phyloP scores from a whole-genome alignment of 2,329 filamentous ascomycete genomes.

The Pseudogymnoascus sp. region DNA sequence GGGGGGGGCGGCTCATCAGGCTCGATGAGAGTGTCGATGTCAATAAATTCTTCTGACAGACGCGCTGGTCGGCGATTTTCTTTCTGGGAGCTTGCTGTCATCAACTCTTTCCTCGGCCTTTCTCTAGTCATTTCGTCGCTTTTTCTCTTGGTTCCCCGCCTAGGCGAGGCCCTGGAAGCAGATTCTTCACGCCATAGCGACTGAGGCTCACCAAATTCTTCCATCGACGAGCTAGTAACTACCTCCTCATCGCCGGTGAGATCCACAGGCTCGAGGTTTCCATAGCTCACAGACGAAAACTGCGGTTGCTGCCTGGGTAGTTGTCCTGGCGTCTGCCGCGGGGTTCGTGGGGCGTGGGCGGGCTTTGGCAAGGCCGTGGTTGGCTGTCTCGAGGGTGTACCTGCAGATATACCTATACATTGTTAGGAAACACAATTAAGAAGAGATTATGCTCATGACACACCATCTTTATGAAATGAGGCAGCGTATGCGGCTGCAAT shows the following conservation, averaged over 20 bases:
- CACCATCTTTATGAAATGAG: conserved; percentile 1
- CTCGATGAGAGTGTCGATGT: conserved; percentile 24
- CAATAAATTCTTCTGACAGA: conserved; percentile 24
- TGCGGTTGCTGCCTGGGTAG: conserved; percentile 19
- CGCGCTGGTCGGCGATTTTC: conserved; percentile 8
- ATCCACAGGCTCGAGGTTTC: conserved; percentile 27
- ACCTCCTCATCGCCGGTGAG: conserved; percentile 25
- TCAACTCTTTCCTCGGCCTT: conserved; percentile 13
- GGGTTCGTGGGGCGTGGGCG: conserved; percentile 22
- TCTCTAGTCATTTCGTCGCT: conserved; percentile 25
- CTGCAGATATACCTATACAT: conserved; percentile 6
- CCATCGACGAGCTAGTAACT: conserved; percentile 20
- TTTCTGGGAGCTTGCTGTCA: conserved; percentile 7
- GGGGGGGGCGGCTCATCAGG: background rate
- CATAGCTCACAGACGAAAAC: conserved; percentile 12
- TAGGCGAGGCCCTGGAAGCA: conserved; percentile 20
- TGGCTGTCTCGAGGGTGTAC: conserved; percentile 27
- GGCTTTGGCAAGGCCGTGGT: conserved; percentile 19
- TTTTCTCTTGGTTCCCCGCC: conserved; percentile 27
- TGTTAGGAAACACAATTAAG: background rate
- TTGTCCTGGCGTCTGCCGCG: conserved; percentile 26
- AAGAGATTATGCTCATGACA: background rate
- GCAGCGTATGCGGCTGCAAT: conserved; percentile 1
- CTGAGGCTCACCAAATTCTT: conserved; percentile 19
- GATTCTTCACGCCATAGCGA: conserved; percentile 24